Evolutionary conservation across 2,329 filamentous ascomycete genomes (phyloP), one percentile per base, ranked within the genome.

Genomic region (Aspergillus sp.): DNA sequence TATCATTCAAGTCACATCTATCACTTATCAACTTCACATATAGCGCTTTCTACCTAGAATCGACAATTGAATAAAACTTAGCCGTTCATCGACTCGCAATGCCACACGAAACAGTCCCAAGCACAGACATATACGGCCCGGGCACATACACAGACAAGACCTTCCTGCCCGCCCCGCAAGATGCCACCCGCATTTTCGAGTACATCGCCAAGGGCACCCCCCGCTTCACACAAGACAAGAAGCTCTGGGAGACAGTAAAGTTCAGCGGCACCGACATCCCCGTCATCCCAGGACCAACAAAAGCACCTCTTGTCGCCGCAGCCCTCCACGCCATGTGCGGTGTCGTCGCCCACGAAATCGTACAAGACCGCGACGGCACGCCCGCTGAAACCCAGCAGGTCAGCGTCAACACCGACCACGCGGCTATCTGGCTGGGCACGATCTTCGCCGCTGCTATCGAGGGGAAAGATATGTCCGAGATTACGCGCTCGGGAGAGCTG

Each of bases 331-430:
- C 73, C 8, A 79, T 80, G 77, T 70, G 69, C 47, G 78, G 78
- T 11, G 57, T 79, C 4, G 68, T 77, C n/a, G 75, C 63, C 3
- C 72, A 76, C 52, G 77, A 79, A 55, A 68, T 80, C 12, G 60
- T 75, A 1, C 67, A 66, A 17, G 45, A 66, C 12, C 60, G 67
- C 1, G 64, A 68, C 52, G 60, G 58, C 1, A 62, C 54, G 13
- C 51, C 57, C 4, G 56, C 52, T 3, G 49, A 44, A 0, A 46
- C 64, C 5, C 50, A 57, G 7, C 54, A 48, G 2, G 67, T 81
- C n/a, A 72, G 67, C 0, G 70, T 83, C 54, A 75, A 82, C 62
- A 81, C 79, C 0, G 78, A 80, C 19, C 78, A 82, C 33, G 73
- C 76, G 1, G 76, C 71, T 0, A 66, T 83, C 7, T 82, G 76